Base-by-base conservation (phyloP, 192 early-diverging fungal genomes). In the Hyaloraphidium curvatum region DNA sequence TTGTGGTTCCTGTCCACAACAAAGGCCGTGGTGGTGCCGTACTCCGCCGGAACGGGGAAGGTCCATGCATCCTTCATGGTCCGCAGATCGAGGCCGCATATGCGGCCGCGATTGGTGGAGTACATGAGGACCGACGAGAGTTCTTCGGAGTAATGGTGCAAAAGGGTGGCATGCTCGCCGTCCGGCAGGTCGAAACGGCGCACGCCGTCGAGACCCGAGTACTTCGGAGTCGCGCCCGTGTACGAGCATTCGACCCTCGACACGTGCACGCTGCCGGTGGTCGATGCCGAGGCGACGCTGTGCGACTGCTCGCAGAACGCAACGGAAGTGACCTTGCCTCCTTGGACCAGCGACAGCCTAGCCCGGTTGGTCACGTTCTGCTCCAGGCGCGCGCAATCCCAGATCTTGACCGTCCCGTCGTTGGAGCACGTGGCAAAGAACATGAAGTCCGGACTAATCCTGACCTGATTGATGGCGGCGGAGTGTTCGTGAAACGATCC, bases 401-500 rank as follows among this genome's bases (percentile, higher is more conserved):
- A 74, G 26, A 74, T 65, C 54, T 65, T 73, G 29, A 74, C 63
- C 3, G 68, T 65, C 21, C 66, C 63, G 52, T 74, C 72, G 52
- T 74, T 61, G 1, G 70, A 69, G 26, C 63, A 52, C 0, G 70
- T 59, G 0, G 61, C 72, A 58, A 74, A 74, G 51, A 74, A 74
- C 30, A 13, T 40, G 52, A 74, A 53, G 58, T 74, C 71, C 2
- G 72, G 68, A 13, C 66, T 19, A 27, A 74, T 60, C 31, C 58
- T 54, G 2, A 74, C 30, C 2, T 62, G 51, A 59, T 75, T 74
- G 16, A 74, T 56, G n/a, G 58, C 21, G 3, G 28, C 72, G 28
- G 70, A 73, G 62, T 97, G 92, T 53, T 97, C 90, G 9, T 73
- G 68, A 17, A 92, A 64, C 53, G 85, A 79, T 7, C 83, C 84